Evolutionary conservation across 495 filamentous ascomycete genomes (phyloP).

Genomic region (Glonium stellatum): DNA sequence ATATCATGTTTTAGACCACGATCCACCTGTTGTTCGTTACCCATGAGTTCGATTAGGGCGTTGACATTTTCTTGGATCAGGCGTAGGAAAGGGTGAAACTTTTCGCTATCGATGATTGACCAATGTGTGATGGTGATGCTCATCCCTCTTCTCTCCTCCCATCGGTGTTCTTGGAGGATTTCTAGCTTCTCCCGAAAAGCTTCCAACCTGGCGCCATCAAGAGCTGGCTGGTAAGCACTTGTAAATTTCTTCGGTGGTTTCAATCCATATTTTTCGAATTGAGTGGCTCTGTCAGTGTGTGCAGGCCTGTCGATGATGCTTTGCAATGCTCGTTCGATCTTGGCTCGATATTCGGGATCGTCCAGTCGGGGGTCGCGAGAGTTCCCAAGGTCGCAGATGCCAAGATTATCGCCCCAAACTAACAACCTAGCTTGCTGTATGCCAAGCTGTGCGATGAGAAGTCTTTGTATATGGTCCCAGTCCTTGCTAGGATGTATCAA

Average conservation of each 20-base stretch:
- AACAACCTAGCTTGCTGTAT: slow-evolving; percentile 35
- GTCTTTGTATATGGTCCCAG: slow-evolving; percentile 27
- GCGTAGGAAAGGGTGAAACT: slow-evolving; percentile 29
- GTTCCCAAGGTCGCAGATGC: slow-evolving; percentile 31
- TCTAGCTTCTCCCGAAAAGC: slow-evolving; percentile 33
- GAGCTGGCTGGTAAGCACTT: slow-evolving; percentile 17
- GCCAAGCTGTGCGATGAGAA: slow-evolving; percentile 31
- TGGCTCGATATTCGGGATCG: slow-evolving; percentile 16
- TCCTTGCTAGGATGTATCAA: slow-evolving; percentile 30
- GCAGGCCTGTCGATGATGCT: slow-evolving; percentile 20
- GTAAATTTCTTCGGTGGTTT: slow-evolving; percentile 30
- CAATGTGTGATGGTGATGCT: slow-evolving; percentile 30
- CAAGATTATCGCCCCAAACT: slow-evolving; percentile 34
- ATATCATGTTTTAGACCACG: slow-evolving; percentile 33
- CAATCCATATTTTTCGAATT: slow-evolving; percentile 33
- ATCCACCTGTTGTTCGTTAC: slow-evolving; percentile 31
- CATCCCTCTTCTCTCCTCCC: slow-evolving; percentile 8
- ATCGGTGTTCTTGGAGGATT: slow-evolving; percentile 27
- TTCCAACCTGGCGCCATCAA: slow-evolving; percentile 32
- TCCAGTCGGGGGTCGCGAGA: slow-evolving; percentile 30
- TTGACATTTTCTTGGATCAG: slow-evolving; percentile 28
- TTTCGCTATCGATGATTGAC: slow-evolving; percentile 24
- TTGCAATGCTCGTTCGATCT: slow-evolving; percentile 27
- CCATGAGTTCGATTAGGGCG: slow-evolving; percentile 28
- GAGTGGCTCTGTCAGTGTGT: slow-evolving; percentile 24